These are phyloP conservation scores for Beverwykella pulmonaria DNA, from an alignment of 495 filamentous ascomycete species.

Conservation along the genomic window DNA sequence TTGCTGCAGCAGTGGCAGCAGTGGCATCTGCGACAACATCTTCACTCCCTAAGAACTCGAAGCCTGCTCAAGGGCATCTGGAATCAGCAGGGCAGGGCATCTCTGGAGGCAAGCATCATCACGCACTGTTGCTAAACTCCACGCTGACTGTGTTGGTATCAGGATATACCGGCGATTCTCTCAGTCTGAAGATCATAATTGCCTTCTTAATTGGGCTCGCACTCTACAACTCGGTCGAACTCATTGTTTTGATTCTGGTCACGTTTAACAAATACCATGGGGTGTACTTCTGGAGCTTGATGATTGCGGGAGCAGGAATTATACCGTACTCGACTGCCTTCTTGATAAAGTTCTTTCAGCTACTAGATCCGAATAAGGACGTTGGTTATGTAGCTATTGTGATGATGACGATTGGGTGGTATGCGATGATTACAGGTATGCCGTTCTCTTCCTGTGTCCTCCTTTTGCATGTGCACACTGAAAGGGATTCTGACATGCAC, in stretches of 20 bases:
- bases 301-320: slow-evolving; percentile 54
- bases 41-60: neutral
- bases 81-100: slow-evolving; percentile 21
- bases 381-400: slow-evolving; percentile 46
- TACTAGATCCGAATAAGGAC: slow-evolving; percentile 43
- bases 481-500: neutral
- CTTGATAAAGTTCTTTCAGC: slow-evolving; percentile 61
- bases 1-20: neutral
- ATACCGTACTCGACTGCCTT: slow-evolving; percentile 62
- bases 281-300: slow-evolving; percentile 53
- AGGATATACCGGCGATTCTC: slow-evolving; percentile 27
- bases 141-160: neutral
- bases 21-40: neutral
- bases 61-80: slow-evolving; percentile 16
- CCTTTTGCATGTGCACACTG: too few species aligned
- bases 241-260: slow-evolving; percentile 46
- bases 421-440: slow-evolving; percentile 61
- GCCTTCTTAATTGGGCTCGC: slow-evolving; percentile 46
- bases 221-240: slow-evolving; percentile 52
- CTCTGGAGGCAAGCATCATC: slow-evolving; percentile 12
- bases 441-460: neutral
- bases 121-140: neutral
- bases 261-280: slow-evolving; percentile 47
- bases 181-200: slow-evolving; percentile 22
- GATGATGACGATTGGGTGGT: slow-evolving; percentile 61